These are phyloP conservation scores for Nothomitra cinnamomea DNA, from an alignment of 2,329 filamentous ascomycete genomes.

Conservation along the genomic window DNA sequence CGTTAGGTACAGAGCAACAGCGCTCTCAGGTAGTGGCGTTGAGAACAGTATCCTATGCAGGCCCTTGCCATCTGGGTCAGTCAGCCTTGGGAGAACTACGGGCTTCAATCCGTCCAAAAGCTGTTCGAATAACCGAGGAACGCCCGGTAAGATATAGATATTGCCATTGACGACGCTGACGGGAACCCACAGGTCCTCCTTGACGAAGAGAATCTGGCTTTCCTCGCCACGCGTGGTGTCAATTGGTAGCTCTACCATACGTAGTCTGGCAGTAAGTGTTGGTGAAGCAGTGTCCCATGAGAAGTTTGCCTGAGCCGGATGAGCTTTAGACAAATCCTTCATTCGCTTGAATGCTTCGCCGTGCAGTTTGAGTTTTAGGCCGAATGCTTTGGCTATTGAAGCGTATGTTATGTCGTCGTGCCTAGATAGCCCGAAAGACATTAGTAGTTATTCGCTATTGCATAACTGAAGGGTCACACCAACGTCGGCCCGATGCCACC, in stretches of 20 bases:
- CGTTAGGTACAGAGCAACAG: conserved; percentile 67
- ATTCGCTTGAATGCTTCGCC: conserved; percentile 62
- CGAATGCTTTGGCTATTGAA: conserved; percentile 82
- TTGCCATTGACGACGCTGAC: conserved; percentile 82
- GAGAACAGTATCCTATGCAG: conserved; percentile 66
- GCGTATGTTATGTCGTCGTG: conserved; percentile 97
- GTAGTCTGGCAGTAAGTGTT: conserved; percentile 60
- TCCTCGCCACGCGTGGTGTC: conserved; percentile 47
- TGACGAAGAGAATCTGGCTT: conserved; percentile 62
- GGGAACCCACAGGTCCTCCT: conserved; percentile 79
- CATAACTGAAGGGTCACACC: conserved; percentile 19
- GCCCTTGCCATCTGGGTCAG: conserved; percentile 67
- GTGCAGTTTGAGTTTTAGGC: conserved; percentile 59
- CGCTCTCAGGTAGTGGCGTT: conserved; percentile 76
- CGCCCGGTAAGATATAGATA: conserved; percentile 79
- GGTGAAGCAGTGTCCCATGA: conserved; percentile 73
- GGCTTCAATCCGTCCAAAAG: conserved; percentile 66
- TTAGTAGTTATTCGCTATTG: not conserved
- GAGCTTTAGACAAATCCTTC: conserved; percentile 61
- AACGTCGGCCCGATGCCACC: conserved; percentile 93
- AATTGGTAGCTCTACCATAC: conserved; percentile 78
- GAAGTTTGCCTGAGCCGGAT: conserved; percentile 57
- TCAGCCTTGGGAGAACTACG: conserved; percentile 48
- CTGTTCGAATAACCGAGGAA: conserved; percentile 67
- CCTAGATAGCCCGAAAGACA: conserved; percentile 25